A percentile compares a stretch with the other conserved stretches of the same genome.
phyloP scores from a whole-genome alignment of 2,329 filamentous ascomycete species.

The Penicillium olsonii region DNA sequence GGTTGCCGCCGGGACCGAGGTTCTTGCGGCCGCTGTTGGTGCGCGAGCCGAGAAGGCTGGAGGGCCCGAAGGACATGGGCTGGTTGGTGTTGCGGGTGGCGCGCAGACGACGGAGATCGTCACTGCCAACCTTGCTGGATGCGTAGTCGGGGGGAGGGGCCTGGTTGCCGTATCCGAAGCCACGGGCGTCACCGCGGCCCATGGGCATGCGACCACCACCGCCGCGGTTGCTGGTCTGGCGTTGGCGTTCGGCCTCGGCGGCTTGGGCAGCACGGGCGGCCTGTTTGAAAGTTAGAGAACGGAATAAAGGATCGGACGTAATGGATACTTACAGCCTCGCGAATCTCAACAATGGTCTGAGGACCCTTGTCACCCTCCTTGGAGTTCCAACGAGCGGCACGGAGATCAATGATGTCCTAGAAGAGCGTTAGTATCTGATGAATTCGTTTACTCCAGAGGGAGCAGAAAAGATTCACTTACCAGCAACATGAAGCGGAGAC shows the following conservation, averaged over 20 bases:
- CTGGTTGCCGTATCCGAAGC: slow-evolving; percentile 70
- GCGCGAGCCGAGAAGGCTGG: slow-evolving; percentile 83
- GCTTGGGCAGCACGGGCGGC: slow-evolving; percentile 79
- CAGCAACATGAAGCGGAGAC: slow-evolving; percentile 95
- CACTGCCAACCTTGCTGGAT: slow-evolving; percentile 82
- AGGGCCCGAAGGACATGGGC: slow-evolving; percentile 72
- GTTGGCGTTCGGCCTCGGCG: slow-evolving; percentile 65
- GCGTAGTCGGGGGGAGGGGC: slow-evolving; percentile 69
- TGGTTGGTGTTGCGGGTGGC: slow-evolving; percentile 64
- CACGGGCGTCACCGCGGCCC: slow-evolving; percentile 84
- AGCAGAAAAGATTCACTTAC: slow-evolving; percentile 34
- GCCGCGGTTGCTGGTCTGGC: slow-evolving; percentile 58
- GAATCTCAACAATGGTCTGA: slow-evolving; percentile 93
- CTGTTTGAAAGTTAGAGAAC: slow-evolving; percentile 22
- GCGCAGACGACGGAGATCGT: slow-evolving; percentile 80
- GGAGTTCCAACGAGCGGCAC: slow-evolving; percentile 74
- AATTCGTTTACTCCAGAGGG: background rate
- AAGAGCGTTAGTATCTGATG: slow-evolving; percentile 6
- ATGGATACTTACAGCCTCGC: slow-evolving; percentile 64
- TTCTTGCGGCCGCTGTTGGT: slow-evolving; percentile 79
- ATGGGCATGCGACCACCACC: slow-evolving; percentile 68
- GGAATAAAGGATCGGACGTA: slow-evolving; percentile 1
- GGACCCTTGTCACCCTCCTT: slow-evolving; percentile 93
- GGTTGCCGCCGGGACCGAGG: slow-evolving; percentile 71
- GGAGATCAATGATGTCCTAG: slow-evolving; percentile 80